Base-by-base conservation (phyloP, 306 rosid genomes). In the Notholithocarpus densiflorus region DNA sequence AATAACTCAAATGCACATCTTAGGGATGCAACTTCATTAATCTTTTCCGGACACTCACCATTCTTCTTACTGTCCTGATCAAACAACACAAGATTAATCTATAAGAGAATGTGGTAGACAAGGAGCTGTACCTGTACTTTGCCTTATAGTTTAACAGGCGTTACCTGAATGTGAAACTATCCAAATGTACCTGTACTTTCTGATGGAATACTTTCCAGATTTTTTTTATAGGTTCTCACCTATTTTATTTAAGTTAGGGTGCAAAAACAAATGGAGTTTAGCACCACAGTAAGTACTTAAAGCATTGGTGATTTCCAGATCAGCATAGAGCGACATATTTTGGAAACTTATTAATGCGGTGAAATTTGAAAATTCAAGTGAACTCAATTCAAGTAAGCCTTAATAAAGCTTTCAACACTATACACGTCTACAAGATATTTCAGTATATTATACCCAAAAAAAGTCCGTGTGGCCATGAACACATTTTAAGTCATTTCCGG, bases 21-120 rank as follows among this genome's bases (percentile, higher is more conserved):
- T 8, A 86, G 77, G 75, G 89, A 72, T n/a, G 89, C 80, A 75
- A 32, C 55, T 32, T 62, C 19, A 71, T 57, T 66, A 31, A 51
- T 80, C 68, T 29, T 74, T 29, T 68, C 55, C 77, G 79, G 70
- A 78, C 75, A 26, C 29, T 74, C 78, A 74, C 72, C 18, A 20
- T 82, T 81, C 4, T 62, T 87, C 68, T 80, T 86, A 80, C 86
- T 78, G 76, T 80, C 95, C 97, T 92, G 80, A 37, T 78, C 79
- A 71, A 82, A 59, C 72, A 37, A 24, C 34, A 77, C 66, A 32
- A 18, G 43, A 65, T 60, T 48, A 76, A 45, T 24, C 55, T 19
- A 80, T 45, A 53, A 27, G 45, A 57, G 61, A 68, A 68, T 34
- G 26, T 12, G 17, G 15, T 9, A 24, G 45, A 75, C 71, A 77